Evolutionary conservation across 1,284 basidiomycete genomes (phyloP), one percentile per base, ranked within the genome.

Genomic region (Mixia osmundae): DNA sequence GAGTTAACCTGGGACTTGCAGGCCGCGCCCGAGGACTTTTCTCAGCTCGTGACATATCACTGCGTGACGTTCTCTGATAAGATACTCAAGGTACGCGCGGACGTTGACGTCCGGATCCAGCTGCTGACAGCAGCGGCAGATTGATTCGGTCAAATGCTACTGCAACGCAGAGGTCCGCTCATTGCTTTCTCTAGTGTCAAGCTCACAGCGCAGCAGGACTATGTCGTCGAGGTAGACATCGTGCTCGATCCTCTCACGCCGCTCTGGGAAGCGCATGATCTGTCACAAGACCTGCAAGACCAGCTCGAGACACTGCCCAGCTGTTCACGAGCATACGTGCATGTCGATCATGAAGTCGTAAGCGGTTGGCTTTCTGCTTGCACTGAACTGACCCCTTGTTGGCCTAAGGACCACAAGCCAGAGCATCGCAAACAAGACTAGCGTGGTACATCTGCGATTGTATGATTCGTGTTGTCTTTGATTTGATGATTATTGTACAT

Each of bases 201-300:
- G 25, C 10, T 10, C 25, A 26, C 10, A n/a, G 10, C 25, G 10
- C 25, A 10, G 16, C 58, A 82, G 58, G 67, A 82, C 40, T 89
- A 82, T 52, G 78, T 83, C 51, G 85, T 94, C 32, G 87, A 94
- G 57, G 67, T 94, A 7, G 89, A 95, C 56, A 71, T 95, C 36
- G 87, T 95, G 18, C 80, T 97, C 71, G 67, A 74, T 46, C 76
- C 74, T 3, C 69, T 72, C 42, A 91, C 83, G 28, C 79, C 83
- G 1, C 60, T 95, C 1, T 79, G 76, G 72, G 72, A 76, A 52
- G 78, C 85, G 12, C 87, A 95, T 56, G 87, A 95, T 55, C 40
- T 48, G 30, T 74, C 76, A 36, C 87, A 94, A 57, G 69, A 76
- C 37, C 61, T 95, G 19, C 87, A 95, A 54, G 85, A 95, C 57